Evolutionary conservation across 345 rosid genomes (phyloP).

Genomic region (Acer yangbiense): DNA sequence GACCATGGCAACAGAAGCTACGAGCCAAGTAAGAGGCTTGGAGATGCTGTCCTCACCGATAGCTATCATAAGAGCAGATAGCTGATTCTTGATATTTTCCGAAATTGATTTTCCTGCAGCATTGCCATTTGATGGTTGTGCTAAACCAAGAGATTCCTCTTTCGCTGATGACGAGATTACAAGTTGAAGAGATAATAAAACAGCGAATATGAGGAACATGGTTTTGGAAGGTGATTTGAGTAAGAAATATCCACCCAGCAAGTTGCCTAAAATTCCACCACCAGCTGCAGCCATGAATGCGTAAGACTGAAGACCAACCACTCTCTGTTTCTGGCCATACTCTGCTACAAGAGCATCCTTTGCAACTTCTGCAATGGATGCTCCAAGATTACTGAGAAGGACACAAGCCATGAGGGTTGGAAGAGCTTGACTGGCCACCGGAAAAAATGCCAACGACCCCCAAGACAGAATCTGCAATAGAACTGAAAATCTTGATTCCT

Average conservation of each 20-base stretch:
- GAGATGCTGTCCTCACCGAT: conserved; percentile 58
- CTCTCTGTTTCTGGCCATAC: conserved; percentile 60
- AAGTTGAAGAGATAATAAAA: conserved; percentile 59
- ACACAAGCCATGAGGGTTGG: conserved; percentile 64
- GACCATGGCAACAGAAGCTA: conserved; percentile 63
- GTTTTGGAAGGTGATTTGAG: conserved; percentile 45
- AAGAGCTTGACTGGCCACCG: conserved; percentile 59
- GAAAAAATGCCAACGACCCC: conserved; percentile 73
- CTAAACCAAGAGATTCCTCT: conserved; percentile 64
- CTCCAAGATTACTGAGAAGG: conserved; percentile 79
- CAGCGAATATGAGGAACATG: conserved; percentile 60
- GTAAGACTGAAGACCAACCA: conserved; percentile 71
- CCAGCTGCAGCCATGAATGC: conserved; percentile 86
- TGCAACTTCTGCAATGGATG: conserved; percentile 84
- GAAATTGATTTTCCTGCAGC: conserved; percentile 36
- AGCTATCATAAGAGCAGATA: conserved; percentile 53
- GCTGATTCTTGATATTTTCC: conserved; percentile 47
- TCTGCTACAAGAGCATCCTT: conserved; percentile 91
- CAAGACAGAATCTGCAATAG: conserved; percentile 78
- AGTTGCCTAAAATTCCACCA: conserved; percentile 83
- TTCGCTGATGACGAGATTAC: conserved; percentile 44
- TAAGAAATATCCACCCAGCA: conserved; percentile 69
- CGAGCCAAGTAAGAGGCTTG: conserved; percentile 65
- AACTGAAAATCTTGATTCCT: conserved; percentile 41
- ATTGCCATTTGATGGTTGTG: conserved; percentile 28